Conservation (phyloP, 2,329 filamentous ascomycete species). For the Phaeosphaeria sp. region DNA sequence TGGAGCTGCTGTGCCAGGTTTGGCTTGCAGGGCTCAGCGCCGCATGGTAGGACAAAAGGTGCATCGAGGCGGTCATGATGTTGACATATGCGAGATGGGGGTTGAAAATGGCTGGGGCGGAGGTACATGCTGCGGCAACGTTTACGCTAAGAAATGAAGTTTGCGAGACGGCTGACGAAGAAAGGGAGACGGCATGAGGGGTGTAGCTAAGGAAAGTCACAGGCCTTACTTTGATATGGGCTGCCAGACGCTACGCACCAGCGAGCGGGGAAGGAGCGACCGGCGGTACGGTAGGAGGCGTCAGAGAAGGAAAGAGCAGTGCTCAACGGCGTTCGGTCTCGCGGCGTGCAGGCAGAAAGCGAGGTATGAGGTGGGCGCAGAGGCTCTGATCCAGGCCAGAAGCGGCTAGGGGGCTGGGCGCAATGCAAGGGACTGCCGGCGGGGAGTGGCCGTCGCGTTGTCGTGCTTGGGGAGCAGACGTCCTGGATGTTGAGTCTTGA, state of each 20-base stretch:
- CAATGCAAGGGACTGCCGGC: constrained; percentile 21
- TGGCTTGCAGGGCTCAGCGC: constrained; percentile 36
- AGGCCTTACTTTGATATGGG: constrained; percentile 36
- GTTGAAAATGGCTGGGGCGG: not conserved
- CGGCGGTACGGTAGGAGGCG: constrained; percentile 29
- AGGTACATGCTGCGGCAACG: constrained; percentile 10
- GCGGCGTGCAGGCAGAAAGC: constrained; percentile 34
- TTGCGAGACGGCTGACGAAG: constrained; percentile 12
- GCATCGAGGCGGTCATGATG: not conserved
- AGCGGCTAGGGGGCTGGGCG: constrained; percentile 32
- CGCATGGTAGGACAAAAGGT: constrained; percentile 30
- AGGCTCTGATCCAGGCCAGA: constrained; percentile 25
- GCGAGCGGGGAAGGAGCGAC: constrained; percentile 33
- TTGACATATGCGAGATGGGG: not conserved
- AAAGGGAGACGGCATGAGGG: constrained; percentile 20
- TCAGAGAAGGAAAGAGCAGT: constrained; percentile 31
- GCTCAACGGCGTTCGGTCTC: constrained; percentile 30
- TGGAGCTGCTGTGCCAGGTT: constrained; percentile 37
- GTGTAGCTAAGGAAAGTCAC: constrained; percentile 18
- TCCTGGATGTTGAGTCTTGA: constrained; percentile 1
- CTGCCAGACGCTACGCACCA: constrained; percentile 25
- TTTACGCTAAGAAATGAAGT: constrained; percentile 3
- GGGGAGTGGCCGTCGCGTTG: not conserved
- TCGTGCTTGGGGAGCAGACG: not conserved
- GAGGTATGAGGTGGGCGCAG: constrained; percentile 28